Evolutionary conservation across 2,329 filamentous ascomycete genomes (phyloP).

Genomic region (Colletotrichum sp.): DNA sequence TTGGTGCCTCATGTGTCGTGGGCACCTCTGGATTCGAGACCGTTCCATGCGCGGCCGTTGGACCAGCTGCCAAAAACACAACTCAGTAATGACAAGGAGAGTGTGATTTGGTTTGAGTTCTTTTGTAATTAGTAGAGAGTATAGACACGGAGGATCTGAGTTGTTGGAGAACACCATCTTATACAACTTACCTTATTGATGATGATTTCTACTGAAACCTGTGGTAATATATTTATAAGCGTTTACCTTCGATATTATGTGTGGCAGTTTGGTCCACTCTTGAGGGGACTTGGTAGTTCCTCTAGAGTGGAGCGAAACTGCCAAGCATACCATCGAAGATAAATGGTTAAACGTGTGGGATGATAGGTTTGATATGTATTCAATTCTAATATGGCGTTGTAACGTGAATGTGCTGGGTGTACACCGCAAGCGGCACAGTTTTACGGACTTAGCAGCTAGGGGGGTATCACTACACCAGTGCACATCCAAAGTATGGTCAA

Average conservation of each 20-base stretch:
- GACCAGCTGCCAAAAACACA: not conserved
- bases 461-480: too few species aligned
- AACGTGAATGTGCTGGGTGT: not conserved
- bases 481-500: not conserved
- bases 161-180: not conserved
- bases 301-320: not conserved
- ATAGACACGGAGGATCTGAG: not conserved
- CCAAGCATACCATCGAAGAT: not conserved
- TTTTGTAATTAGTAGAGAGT: not conserved
- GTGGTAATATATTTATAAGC: fast-evolving
- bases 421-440: too few species aligned
- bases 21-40: not conserved
- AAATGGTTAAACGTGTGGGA: fast-evolving
- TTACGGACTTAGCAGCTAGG: too few species aligned
- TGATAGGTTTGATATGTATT: not conserved
- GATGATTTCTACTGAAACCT: not conserved
- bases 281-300: fast-evolving
- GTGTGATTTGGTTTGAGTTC: not conserved
- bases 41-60: not conserved
- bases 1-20: not conserved
- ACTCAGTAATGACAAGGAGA: not conserved
- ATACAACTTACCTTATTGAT: not conserved
- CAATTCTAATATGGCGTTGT: not conserved
- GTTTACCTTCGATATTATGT: not conserved
- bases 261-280: not conserved